Evolutionary conservation across 1,139 yeast genomes (phyloP), one percentile per base, ranked within the genome.

Genomic region (Waltiozyma sp.): DNA sequence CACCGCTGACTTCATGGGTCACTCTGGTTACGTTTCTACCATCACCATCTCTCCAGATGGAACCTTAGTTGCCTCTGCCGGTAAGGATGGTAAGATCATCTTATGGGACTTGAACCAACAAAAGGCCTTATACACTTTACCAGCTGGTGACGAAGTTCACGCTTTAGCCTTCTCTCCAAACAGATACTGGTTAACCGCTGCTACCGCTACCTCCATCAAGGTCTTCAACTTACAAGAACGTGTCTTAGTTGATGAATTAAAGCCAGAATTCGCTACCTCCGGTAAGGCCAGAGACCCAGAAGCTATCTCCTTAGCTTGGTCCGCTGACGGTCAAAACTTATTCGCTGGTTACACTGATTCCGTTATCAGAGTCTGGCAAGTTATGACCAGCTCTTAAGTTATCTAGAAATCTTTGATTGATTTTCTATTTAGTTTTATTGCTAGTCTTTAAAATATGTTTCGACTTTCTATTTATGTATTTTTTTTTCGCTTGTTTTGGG

Each of bases 131-230:
- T 91, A 88, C 95, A 83, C 96, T 66, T 82, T 91, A 71, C 77
- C 78, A 64, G 93, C 96, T 61, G 87, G 93, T 70, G 93, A 91
- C 66, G 98, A 91, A 79, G 91, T 93, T 62, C 87, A 86, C 73
- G 93, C 96, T 68, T 82, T 91, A 69, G 95, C 96, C 64, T 93
- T 91, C 95, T 89, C 98, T 70, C 98, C 99, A 75, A 86, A 87
- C 95, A 89, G 98, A 84, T 93, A 87, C 93, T 91, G 98, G 98
- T 86, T 93, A 72, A 93, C 96, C 70, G 98, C 97, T 75, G 98
- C 98, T 66, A 91, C 99, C 63, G 77, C 96, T 59, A 75, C 96
- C 60, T 93, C 96, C 66, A 87, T 93, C 77, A 89, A 88, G 88
- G 84, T 93, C 80, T 91, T 81, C 87, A 88, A 89, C 82, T 83